Percentiles rank a stretch among this genome's conserved stretches.
These are phyloP conservation scores for Mrakiaceae sp. DNA, from an alignment of 1,284 basidiomycete species.

Conservation along the genomic window DNA sequence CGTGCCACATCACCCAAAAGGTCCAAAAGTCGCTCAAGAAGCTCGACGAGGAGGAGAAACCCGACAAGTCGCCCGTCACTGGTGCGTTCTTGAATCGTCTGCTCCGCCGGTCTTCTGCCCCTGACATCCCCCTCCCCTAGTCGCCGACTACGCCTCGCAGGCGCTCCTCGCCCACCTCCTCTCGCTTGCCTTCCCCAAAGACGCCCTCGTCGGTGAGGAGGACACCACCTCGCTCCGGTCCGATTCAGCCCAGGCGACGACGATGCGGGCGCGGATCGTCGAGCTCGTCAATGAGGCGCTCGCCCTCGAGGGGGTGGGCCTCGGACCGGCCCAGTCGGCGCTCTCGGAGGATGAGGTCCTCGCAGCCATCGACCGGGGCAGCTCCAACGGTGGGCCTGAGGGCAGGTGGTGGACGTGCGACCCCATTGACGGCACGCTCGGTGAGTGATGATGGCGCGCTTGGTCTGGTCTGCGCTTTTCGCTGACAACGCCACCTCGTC, in stretches of 20 bases:
- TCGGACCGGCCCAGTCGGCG: conserved; percentile 34
- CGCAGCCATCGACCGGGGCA: conserved; percentile 76
- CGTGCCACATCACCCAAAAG: conserved; percentile 68
- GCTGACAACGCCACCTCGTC: conserved; percentile 82
- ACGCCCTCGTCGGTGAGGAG: conserved; percentile 92
- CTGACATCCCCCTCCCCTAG: conserved; percentile 36
- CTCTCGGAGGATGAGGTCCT: conserved; percentile 54
- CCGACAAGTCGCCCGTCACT: conserved; percentile 92
- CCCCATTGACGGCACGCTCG: conserved; percentile 30
- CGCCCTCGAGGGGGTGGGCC: conserved; percentile 37
- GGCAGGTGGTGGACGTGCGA: conserved; percentile 48
- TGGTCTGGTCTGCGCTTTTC: not conserved
- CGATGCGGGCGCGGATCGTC: conserved; percentile 59
- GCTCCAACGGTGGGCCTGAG: conserved; percentile 56
- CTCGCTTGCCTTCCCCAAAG: conserved; percentile 60
- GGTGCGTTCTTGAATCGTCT: conserved; percentile 41
- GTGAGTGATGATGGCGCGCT: not conserved
- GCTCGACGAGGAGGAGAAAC: conserved; percentile 78
- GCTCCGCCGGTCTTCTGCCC: not conserved
- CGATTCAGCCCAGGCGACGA: conserved; percentile 39
- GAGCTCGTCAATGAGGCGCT: conserved; percentile 76
- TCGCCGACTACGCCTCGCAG: conserved; percentile 83
- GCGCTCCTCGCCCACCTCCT: conserved; percentile 77
- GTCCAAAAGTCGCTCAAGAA: conserved; percentile 83
- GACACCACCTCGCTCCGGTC: conserved; percentile 68